phyloP scores from a whole-genome alignment of 305 asterid species.

The Fraxinus baroniana region DNA sequence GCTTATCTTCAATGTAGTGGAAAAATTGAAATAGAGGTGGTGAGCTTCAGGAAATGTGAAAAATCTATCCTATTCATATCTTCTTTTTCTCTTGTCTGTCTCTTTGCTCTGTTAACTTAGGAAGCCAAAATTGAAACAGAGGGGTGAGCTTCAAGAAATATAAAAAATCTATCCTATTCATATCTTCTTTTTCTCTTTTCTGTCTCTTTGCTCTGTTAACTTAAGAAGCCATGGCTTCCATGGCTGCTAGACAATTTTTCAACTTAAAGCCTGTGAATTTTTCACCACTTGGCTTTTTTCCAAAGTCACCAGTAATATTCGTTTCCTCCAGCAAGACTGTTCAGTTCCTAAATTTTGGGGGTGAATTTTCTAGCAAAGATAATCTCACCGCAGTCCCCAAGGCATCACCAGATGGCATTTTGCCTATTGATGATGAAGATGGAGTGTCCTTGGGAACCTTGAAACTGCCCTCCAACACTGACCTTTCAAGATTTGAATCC shows the following conservation, averaged over 20 bases:
- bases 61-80: neutral
- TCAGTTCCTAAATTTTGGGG: constrained; percentile 23
- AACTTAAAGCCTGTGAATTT: constrained; percentile 22
- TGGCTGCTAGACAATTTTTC: constrained; percentile 33
- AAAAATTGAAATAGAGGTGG: neutral
- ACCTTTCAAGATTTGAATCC: constrained; percentile 69
- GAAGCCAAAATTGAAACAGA: neutral
- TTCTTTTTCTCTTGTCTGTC: neutral
- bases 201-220: neutral
- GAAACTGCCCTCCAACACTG: constrained; percentile 73
- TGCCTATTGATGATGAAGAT: constrained; percentile 43
- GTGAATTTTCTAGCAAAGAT: constrained; percentile 22
- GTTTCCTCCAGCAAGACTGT: constrained; percentile 17
- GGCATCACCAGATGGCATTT: constrained; percentile 36
- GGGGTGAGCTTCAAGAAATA: neutral
- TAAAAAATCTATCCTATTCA: neutral
- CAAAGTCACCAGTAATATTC: constrained; percentile 24
- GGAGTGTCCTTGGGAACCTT: constrained; percentile 87
- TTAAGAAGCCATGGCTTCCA: constrained; percentile 35
- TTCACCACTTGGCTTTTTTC: constrained; percentile 17
- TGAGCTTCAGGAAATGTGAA: neutral
- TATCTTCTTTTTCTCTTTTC: neutral
- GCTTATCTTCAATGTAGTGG: neutral
- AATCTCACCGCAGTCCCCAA: constrained; percentile 26
- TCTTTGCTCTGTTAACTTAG: neutral